Base-by-base conservation (phyloP, 208 protist genomes). In the Crithidia sp. region DNA sequence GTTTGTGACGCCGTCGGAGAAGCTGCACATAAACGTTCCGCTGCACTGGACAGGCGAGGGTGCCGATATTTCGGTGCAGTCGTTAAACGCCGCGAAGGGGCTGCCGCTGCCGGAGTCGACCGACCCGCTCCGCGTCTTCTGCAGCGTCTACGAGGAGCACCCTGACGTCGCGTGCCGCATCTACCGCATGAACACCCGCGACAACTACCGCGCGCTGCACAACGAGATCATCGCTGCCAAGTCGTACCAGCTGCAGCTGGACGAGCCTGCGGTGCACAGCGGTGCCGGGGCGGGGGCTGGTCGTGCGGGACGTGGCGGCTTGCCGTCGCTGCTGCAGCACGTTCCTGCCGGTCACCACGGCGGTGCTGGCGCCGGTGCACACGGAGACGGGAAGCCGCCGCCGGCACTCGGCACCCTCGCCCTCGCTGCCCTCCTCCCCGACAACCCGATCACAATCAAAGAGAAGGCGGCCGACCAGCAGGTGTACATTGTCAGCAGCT, bases 81-180 rank as follows among this genome's bases (percentile, higher is more conserved):
- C 78, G 13, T 67, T 96, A 40, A 96, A 91, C 69, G 83, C 86
- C 9, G 83, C 76, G 49, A 52, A 40, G 2, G 81, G 77, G 2
- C 66, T 74, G 12, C 44, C 56, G 40, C 70, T 94, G 62, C 85
- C 84, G 17, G 71, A 83, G 72, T 67, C 75, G 45, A 80, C 75
- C 9, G 92, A 96, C 76, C 81, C 81, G 62, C 74, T 96, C 36
- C 81, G 89, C 6, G 86, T 96, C 16, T 92, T 82, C 65, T 91
- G 83, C 80, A 90, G 82, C 37, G 88, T 96, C 55, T 86, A 86
- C 72, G 82, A 94, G 64, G 91, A 96, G 68, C 50, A 77, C 36
- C 72, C 77, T 13, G 74, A 88, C 28, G 59, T 63, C 37, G 52
- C 76, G 8, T 82, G 79, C 65, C 77, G 81, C 63, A 75, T 88